Evolutionary conservation across 1,284 basidiomycete genomes (phyloP), one percentile per base, ranked within the genome.

Genomic region (Puccinia novopanici): DNA sequence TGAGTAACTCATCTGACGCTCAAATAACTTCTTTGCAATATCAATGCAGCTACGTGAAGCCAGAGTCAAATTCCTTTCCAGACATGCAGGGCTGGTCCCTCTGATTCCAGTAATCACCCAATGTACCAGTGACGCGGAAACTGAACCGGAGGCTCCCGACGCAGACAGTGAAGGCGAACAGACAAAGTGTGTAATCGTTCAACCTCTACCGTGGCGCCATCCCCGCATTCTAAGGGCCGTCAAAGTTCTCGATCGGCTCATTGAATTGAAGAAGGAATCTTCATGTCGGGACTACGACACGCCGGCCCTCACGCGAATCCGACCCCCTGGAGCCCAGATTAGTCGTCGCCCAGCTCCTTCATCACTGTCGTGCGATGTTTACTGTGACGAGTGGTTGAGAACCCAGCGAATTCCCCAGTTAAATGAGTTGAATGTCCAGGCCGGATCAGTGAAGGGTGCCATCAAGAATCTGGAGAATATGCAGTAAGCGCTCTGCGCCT

Each of bases 121-220:
- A 30, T 75, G 73, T 19, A 75, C 73, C 27, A 63, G 73, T 37
- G 27, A 75, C 42, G 59, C 55, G 24, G 73, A 75, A 52, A 75
- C 73, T 63, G 73, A 75, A 24, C 24, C 24, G 4, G 54, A 15
- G 3, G 34, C 6, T 19, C 27, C 30, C 22, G 57, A 48, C 59
- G 3, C 40, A 10, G 24, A 70, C 45, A 27, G 5, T 9, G 67
- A 70, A 5, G 50, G 37, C 22, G 27, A 59, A 8, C 8, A 48
- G 22, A 22, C 1, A 15, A 45, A 63, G 22, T 9, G 42, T 48
- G 40, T 75, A 8, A n/a, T 15, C 10, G 59, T 75, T 19, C 3
- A 48, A 19, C 37, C 30, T 37, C 24, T 75, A 17, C 57, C 55
- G 15, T 75, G 73, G 73, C 73, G 73, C 19, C 55, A 75, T 63